Conservation (phyloP, 148 eudicot species). For the Selenicereus undatus region DNA sequence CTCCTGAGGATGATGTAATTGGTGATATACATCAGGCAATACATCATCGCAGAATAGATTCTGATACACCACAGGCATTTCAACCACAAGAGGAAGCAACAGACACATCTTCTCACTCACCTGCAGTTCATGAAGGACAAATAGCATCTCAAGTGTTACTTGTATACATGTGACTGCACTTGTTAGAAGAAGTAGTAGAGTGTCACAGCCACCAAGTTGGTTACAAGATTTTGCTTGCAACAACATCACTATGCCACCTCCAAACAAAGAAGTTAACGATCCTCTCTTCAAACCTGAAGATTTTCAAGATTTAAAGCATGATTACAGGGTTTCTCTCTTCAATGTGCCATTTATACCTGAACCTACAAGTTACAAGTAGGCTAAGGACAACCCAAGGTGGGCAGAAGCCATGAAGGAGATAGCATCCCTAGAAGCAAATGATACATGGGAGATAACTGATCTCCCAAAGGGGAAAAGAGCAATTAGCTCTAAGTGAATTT, state of each 20-base stretch:
- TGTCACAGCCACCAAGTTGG: neutral
- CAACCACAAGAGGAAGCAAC: no score
- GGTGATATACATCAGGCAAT: no score
- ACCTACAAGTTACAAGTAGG: neutral
- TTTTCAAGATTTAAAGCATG: neutral
- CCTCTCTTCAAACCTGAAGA: neutral
- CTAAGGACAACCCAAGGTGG: neutral
- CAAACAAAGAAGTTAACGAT: neutral
- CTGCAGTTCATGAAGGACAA: no score
- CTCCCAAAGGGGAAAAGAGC: neutral
- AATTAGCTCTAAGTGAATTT: neutral
- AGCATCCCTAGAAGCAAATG: neutral
- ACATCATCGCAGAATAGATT: no score
- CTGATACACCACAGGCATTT: no score
- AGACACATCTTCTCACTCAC: no score
- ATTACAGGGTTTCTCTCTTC: neutral
- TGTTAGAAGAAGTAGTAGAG: no score
- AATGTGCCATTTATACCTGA: neutral
- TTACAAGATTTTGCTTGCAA: no score
- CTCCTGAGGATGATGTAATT: no score
- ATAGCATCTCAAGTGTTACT: no score
- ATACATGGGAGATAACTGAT: neutral
- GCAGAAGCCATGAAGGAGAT: neutral
- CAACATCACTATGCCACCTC: accelerated
- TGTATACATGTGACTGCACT: no score